Evolutionary conservation across 2,329 filamentous ascomycete species (phyloP).

Genomic region (Arachnomyces sp.): DNA sequence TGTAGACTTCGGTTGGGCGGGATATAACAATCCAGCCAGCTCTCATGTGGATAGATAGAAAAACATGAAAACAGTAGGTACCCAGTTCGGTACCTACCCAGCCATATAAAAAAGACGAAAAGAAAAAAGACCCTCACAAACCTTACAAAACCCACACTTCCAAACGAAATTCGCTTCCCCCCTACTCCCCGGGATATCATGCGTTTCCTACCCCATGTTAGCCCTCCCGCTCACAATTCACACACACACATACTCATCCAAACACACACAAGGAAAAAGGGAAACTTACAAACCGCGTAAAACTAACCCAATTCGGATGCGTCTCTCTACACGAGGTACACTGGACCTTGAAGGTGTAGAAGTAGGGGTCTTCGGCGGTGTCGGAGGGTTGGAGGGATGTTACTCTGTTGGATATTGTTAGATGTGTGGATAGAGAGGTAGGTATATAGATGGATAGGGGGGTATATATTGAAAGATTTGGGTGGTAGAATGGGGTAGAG

Average conservation of each 20-base stretch:
- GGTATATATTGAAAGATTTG: no score
- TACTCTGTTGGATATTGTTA: constrained; percentile 52
- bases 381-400: constrained; percentile 83
- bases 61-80: not conserved
- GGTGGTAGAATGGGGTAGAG: no score
- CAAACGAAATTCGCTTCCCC: constrained; percentile 99
- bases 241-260: constrained; percentile 1
- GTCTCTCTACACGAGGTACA: constrained; percentile 95
- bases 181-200: constrained; percentile 85
- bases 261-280: not conserved
- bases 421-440: not conserved
- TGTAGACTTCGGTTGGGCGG: no score
- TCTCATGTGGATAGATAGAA: not conserved
- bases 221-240: not conserved
- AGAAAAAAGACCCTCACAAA: constrained; percentile 31
- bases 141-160: constrained; percentile 98
- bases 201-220: constrained; percentile 57
- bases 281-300: constrained; percentile 74
- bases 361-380: constrained; percentile 74
- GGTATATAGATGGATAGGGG: not conserved
- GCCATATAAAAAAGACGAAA: not conserved
- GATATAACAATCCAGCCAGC: no score
- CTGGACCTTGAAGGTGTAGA: constrained; percentile 96
- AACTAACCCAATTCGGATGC: constrained; percentile 76
- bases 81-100: not conserved